Percentiles rank a stretch among this genome's conserved stretches.
These are phyloP conservation scores for Pythium utonaiense DNA, from an alignment of 352 stramenopile species.

Conservation along the genomic window DNA sequence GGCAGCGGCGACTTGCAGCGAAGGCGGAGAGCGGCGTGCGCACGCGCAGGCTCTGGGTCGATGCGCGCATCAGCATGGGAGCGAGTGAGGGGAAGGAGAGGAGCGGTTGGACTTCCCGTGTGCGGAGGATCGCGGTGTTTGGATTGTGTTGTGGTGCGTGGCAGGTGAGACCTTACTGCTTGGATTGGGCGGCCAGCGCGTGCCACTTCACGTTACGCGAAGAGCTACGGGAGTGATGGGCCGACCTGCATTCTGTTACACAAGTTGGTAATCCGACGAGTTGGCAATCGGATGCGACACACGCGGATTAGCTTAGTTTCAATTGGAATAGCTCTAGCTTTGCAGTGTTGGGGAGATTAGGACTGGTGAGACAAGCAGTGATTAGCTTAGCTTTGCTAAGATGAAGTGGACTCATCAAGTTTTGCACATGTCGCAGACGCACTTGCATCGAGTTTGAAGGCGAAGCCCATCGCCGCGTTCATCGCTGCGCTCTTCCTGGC, in stretches of 20 bases:
- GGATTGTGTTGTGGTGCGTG: too few species aligned
- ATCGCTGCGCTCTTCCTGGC: too few species aligned
- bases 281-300: background rate
- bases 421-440: too few species aligned
- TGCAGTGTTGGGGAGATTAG: too few species aligned
- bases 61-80: background rate
- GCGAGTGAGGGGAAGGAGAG: background rate
- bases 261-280: background rate
- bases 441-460: too few species aligned
- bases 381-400: too few species aligned
- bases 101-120: too few species aligned
- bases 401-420: too few species aligned
- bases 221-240: background rate
- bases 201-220: background rate
- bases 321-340: too few species aligned
- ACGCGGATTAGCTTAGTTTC: background rate
- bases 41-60: slow-evolving; percentile 2
- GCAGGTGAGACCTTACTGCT: too few species aligned
- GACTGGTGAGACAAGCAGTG: too few species aligned
- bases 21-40: background rate
- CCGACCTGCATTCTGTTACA: background rate
- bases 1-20: background rate
- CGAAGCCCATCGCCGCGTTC: too few species aligned
- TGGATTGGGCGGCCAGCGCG: background rate
- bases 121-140: background rate